A percentile compares a stretch with the other conserved stretches of the same genome.
Conservation (phyloP, 1,284 basidiomycete genomes). For the Apiotrichum laibachii region DNA sequence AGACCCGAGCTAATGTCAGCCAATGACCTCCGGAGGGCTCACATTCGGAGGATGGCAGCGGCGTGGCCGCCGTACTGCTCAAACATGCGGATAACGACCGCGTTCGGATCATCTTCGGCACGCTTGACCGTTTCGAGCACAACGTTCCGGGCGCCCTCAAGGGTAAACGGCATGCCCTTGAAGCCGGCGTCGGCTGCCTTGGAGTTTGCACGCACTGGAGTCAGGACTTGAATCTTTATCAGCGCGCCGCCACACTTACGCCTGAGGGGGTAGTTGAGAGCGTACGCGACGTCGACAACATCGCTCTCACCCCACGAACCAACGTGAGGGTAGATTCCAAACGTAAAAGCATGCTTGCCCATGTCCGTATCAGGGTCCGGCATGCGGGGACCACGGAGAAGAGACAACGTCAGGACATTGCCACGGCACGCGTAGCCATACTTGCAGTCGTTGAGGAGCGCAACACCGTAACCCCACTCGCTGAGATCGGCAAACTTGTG, state of each 20-base stretch:
- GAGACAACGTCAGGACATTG: slow-evolving; percentile 77
- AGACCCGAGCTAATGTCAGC: too few relatives aligned
- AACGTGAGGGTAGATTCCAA: slow-evolving; percentile 80
- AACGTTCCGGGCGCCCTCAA: slow-evolving; percentile 72
- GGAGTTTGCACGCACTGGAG: too few relatives aligned
- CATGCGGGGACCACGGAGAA: slow-evolving; percentile 83
- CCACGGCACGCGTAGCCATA: slow-evolving; percentile 73
- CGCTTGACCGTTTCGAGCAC: slow-evolving; percentile 93
- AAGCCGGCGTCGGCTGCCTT: background rate
- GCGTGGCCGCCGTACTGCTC: slow-evolving; percentile 89
- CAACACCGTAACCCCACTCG: slow-evolving; percentile 83
- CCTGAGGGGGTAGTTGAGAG: slow-evolving; percentile 78
- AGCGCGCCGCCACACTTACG: slow-evolving; percentile 12
- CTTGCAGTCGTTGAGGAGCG: slow-evolving; percentile 90
- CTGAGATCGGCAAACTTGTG: slow-evolving; percentile 61
- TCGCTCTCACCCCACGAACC: slow-evolving; percentile 73
- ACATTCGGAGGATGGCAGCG: slow-evolving; percentile 57
- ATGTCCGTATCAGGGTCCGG: slow-evolving; percentile 62
- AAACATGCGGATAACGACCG: slow-evolving; percentile 75
- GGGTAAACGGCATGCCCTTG: slow-evolving; percentile 55
- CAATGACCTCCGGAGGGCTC: too few relatives aligned
- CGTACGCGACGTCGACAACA: slow-evolving; percentile 64
- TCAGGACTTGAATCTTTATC: too few relatives aligned
- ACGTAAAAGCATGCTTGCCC: slow-evolving; percentile 74
- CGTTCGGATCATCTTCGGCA: slow-evolving; percentile 76